Evolutionary conservation across 768 basidiomycete species (phyloP).

Genomic region (Suillus weaverae): DNA sequence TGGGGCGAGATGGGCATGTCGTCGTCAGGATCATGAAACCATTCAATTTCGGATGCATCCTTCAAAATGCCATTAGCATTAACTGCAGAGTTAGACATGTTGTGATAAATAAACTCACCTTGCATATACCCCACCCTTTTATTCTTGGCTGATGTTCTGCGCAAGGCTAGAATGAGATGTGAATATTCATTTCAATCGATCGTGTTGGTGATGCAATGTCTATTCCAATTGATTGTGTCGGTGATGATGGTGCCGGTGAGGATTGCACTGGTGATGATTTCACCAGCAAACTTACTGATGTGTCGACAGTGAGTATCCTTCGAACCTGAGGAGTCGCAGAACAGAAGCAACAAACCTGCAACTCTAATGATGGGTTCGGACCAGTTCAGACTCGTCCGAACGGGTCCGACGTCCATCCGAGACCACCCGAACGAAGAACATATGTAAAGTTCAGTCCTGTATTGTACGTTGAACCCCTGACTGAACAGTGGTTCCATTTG

Average conservation of each 20-base stretch:
- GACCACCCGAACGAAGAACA: not conserved
- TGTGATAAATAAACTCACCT: not conserved
- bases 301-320: not conserved
- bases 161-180: not conserved
- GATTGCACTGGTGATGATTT: not conserved
- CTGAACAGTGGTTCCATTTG: not conserved
- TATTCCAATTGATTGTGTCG: not conserved
- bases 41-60: not conserved
- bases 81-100: not conserved
- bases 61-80: constrained; percentile 1
- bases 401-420: not conserved
- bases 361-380: not conserved
- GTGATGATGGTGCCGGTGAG: not conserved
- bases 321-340: not conserved
- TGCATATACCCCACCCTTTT: not conserved
- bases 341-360: constrained; percentile 2
- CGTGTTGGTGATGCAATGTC: not conserved
- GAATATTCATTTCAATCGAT: not conserved
- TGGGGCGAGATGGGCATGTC: not conserved
- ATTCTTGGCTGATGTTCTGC: not conserved
- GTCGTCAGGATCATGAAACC: not conserved
- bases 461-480: not conserved
- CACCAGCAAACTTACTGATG: not conserved
- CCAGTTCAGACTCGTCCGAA: not conserved
- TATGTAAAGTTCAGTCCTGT: not conserved